Percentiles rank a stretch among this genome's conserved stretches.
phyloP scores from a whole-genome alignment of 164 flowering plant species.

The Chloranthus sessilifolius region DNA sequence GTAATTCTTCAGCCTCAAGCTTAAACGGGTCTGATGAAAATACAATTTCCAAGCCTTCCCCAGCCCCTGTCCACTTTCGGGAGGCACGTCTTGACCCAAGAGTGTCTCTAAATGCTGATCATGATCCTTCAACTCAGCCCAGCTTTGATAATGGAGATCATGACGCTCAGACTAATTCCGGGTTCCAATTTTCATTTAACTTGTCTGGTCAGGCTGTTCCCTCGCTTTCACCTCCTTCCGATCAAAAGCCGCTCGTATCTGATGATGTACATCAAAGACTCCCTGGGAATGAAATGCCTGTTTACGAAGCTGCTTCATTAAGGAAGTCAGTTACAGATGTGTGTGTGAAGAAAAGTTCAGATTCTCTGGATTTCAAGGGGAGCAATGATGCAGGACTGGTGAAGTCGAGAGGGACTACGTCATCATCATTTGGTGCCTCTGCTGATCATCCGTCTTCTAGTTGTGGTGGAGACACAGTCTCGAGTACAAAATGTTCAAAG shows the following conservation, averaged over 20 bases:
- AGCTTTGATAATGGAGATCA: conserved; percentile 16
- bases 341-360: conserved; percentile 12
- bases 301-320: conserved; percentile 12
- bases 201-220: conserved; percentile 20
- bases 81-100: conserved; percentile 25
- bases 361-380: conserved; percentile 8
- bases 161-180: conserved; percentile 22
- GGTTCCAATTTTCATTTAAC: conserved; percentile 25
- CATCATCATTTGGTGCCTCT: conserved; percentile 21
- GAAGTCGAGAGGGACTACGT: conserved; percentile 17
- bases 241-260: conserved; percentile 5
- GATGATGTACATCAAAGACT: conserved; percentile 16
- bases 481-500: conserved; percentile 24
- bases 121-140: conserved; percentile 14
- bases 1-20: conserved; percentile 19
- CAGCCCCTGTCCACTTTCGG: conserved; percentile 34
- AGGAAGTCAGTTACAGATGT: conserved; percentile 12
- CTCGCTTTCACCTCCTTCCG: conserved; percentile 11
- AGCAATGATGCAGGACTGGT: conserved; percentile 14
- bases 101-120: conserved; percentile 14
- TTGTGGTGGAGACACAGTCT: conserved; percentile 10
- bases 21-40: conserved; percentile 11
- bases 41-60: conserved; percentile 21
- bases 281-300: conserved; percentile 10
- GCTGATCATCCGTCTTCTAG: conserved; percentile 20